phyloP scores from a whole-genome alignment of 1,284 basidiomycete genomes.

The Ceratorhiza oryzae-sativae region DNA sequence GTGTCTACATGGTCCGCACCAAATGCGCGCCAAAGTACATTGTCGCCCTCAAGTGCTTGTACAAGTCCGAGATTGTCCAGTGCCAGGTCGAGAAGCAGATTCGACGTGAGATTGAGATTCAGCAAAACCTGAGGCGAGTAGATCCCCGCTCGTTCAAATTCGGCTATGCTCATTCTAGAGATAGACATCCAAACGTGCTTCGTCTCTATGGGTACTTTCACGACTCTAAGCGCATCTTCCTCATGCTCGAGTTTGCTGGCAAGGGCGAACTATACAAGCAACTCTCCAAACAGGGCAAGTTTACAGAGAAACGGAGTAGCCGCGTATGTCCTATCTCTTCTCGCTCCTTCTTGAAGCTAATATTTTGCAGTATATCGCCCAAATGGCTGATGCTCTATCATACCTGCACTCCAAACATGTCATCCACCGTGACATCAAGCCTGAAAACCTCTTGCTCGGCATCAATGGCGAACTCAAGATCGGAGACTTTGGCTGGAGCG shows the following conservation, averaged over 20 bases:
- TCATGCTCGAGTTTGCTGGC: conserved; percentile 96
- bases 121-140: conserved; percentile 81
- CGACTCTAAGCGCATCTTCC: conserved; percentile 96
- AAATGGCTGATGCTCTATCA: conserved; percentile 95
- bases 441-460: conserved; percentile 94
- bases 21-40: conserved; percentile 89
- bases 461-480: conserved; percentile 98
- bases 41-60: conserved; percentile 95
- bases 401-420: conserved; percentile 97
- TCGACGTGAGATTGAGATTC: conserved; percentile 97
- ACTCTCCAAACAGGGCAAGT: conserved; percentile 82
- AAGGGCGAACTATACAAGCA: conserved; percentile 97
- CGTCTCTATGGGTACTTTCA: conserved; percentile 97
- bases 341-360: background rate
- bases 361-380: conserved; percentile 80
- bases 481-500: conserved; percentile 98
- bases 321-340: conserved; percentile 50
- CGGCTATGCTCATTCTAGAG: background rate
- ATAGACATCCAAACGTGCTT: conserved; percentile 90
- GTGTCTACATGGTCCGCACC: conserved; percentile 98
- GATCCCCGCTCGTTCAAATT: background rate
- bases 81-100: conserved; percentile 92
- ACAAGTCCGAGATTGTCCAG: conserved; percentile 94
- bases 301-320: conserved; percentile 86
- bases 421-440: conserved; percentile 99